Evolutionary conservation across 2,329 filamentous ascomycete species (phyloP), one percentile per base, ranked within the genome.

Genomic region (Myriosclerotinia scirpicola): DNA sequence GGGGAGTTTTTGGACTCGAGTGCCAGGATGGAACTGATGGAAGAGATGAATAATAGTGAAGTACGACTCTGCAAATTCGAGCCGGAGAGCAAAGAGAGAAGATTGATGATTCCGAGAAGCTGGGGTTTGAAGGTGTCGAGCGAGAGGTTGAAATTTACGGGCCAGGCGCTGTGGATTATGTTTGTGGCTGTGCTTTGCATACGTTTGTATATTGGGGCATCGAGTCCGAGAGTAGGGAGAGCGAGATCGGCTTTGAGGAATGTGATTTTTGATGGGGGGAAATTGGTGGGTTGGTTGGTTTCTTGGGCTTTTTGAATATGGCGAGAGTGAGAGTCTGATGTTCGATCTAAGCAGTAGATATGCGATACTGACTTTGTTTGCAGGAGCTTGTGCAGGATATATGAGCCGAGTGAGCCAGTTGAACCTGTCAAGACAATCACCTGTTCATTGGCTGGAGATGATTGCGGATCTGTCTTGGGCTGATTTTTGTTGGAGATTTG

Each of bases 191-290:
- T 38, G 70, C 76, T 53, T 20, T 54, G 44, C 14, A 72, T 46
- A 4, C 38, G 26, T 6, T 64, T 38, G 62, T 69, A 71, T 11
- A 30, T 48, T 46, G 54, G 34, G 3, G 55, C 6, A 3, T 1
- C 67, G 0, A 89, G 78, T 0, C 85, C 85, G 0, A 89, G 78
- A 0, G 78, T 73, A 12, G 80, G 77, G 14, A 40, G 15, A 0
- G 80, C 78, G 15, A 82, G 78, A 69, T 87, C 82, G 1, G 79
- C 80, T 38, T 81, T 78, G 4, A 83, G 72, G 50, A 86, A 84
- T 54, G 82, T 78, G 9, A 81, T 76, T 74, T 79, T 81, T 15
- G 36, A 30, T 6, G 12, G 1, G 38, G 64, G 48, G 17, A 66
- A 62, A 26, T 60, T 17, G 0, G 17, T 54, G 26, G 38, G 12